These are phyloP conservation scores for Pichia sp. DNA, from an alignment of 1,139 yeast species.

Conservation along the genomic window DNA sequence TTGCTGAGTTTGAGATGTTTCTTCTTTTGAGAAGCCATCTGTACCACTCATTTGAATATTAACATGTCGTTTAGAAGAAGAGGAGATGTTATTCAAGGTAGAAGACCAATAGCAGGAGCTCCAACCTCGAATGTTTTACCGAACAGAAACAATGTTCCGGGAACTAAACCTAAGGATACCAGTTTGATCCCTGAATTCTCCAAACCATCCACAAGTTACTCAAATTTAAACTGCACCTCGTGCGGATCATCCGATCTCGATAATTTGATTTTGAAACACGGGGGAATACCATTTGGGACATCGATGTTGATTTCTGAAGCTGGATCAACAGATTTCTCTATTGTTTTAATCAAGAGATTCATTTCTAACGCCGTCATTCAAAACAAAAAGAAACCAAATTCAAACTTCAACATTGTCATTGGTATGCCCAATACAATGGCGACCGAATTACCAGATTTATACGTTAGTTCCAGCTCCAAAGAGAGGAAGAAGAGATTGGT, in stretches of 20 bases:
- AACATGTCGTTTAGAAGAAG: slow-evolving; percentile 65
- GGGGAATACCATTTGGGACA: slow-evolving; percentile 76
- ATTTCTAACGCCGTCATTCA: slow-evolving; percentile 78
- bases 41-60: too few relatives aligned
- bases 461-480: slow-evolving; percentile 55
- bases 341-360: slow-evolving; percentile 63
- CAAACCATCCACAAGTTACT: slow-evolving; percentile 59
- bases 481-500: slow-evolving; percentile 58
- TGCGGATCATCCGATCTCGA: slow-evolving; percentile 76
- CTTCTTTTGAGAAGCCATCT: too few relatives aligned
- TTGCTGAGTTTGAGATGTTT: too few relatives aligned
- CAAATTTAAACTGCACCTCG: slow-evolving; percentile 69
- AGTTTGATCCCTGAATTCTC: background rate
- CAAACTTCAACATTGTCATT: slow-evolving; percentile 42
- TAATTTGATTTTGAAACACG: slow-evolving; percentile 57
- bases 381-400: slow-evolving; percentile 32
- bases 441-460: slow-evolving; percentile 62
- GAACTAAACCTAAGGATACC: background rate
- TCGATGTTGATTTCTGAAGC: slow-evolving; percentile 70
- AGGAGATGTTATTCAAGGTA: slow-evolving; percentile 46
- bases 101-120: background rate
- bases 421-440: slow-evolving; percentile 35
- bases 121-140: background rate
- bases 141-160: background rate
- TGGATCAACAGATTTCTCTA: slow-evolving; percentile 83